Evolutionary conservation across 1,284 basidiomycete genomes (phyloP), one percentile per base, ranked within the genome.

Genomic region (Ganoderma lingzhi): DNA sequence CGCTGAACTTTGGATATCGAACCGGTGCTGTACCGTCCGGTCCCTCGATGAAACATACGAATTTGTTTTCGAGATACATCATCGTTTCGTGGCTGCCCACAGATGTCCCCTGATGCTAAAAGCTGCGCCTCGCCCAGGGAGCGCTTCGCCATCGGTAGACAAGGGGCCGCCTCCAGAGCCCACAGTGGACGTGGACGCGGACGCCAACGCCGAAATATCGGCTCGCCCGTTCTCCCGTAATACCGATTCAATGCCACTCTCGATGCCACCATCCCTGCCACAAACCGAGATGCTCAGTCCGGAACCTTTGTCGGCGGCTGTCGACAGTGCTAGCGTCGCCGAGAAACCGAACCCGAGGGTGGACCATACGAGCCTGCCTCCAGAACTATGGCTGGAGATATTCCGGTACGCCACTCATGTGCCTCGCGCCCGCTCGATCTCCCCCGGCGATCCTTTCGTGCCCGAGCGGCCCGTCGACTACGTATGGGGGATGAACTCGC

Each of bases 371-470:
- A 73, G 71, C 48, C 79, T 88, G 23, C 87, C 87, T 10, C 77
- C 81, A n/a, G 87, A 89, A 73, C 78, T 89, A 56, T 87, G 86
- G 84, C 78, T 87, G 14, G 86, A 87, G 71, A 87, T 89, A 65
- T 88, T 89, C 76, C 83, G 86, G 70, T 87, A 85, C 74, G 84
- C 86, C 6, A 88, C 87, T 23, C 83, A 85, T 73, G 79, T 86
- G 59, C 82, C 84, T 28, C 71, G 71, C 51, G 63, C 73, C 55
- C 75, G 75, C 62, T 69, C 71, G 15, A 69, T 76, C 69, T 74
- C 70, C 37, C 72, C 73, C 8, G 65, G 64, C 6, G 76, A 77
- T 63, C 73, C 76, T 19, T 76, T 77, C 65, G 67, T 62, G 17
- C 75, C 73, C 10, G 73, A 76, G 58, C 71, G 70, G 15, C 74